A percentile compares a stretch with the other conserved stretches of the same genome.
phyloP scores from a whole-genome alignment of 805 yeast species.

The Deakozyma indianensis region DNA sequence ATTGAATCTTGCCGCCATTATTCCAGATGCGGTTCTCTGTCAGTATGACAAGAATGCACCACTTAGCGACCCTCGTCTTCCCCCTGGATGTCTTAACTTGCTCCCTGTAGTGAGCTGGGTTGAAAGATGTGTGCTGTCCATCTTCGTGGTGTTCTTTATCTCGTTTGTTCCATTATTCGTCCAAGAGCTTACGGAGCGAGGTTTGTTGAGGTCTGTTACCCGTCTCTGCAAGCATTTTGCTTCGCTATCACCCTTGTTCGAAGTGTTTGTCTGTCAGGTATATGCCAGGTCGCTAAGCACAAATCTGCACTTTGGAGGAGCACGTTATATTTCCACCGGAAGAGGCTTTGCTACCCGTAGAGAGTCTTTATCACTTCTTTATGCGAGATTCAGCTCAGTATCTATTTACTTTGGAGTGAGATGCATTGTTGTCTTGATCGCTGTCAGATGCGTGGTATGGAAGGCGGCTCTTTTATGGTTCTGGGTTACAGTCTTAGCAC shows the following conservation, averaged over 20 bases:
- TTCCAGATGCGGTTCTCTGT: slow-evolving; percentile 48
- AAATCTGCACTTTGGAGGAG: slow-evolving; percentile 66
- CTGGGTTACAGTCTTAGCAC: slow-evolving; percentile 77
- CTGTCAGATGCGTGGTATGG: slow-evolving; percentile 52
- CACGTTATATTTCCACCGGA: slow-evolving; percentile 70
- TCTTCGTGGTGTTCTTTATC: slow-evolving; percentile 58
- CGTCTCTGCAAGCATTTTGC: slow-evolving; percentile 52
- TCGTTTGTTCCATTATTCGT: slow-evolving; percentile 64
- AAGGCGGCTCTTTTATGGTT: slow-evolving; percentile 81
- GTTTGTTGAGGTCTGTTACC: slow-evolving; percentile 52
- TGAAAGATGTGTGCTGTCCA: slow-evolving; percentile 56
- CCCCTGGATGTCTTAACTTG: slow-evolving; percentile 58
- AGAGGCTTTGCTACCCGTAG: slow-evolving; percentile 71
- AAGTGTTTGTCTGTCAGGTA: slow-evolving; percentile 63
- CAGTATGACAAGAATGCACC: slow-evolving; percentile 43
- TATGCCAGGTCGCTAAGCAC: slow-evolving; percentile 57
- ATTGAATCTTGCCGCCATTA: slow-evolving; percentile 48
- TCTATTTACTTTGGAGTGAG: slow-evolving; percentile 51
- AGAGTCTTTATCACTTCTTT: slow-evolving; percentile 48
- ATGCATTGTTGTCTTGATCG: slow-evolving; percentile 37
- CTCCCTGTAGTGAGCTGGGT: slow-evolving; percentile 65
- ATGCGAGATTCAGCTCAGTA: slow-evolving; percentile 54
- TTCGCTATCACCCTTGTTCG: slow-evolving; percentile 65
- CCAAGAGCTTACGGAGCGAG: slow-evolving; percentile 66
- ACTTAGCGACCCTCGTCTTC: slow-evolving; percentile 44